Evolutionary conservation across 2,329 filamentous ascomycete genomes (phyloP).

Genomic region (Lojkania enalia): DNA sequence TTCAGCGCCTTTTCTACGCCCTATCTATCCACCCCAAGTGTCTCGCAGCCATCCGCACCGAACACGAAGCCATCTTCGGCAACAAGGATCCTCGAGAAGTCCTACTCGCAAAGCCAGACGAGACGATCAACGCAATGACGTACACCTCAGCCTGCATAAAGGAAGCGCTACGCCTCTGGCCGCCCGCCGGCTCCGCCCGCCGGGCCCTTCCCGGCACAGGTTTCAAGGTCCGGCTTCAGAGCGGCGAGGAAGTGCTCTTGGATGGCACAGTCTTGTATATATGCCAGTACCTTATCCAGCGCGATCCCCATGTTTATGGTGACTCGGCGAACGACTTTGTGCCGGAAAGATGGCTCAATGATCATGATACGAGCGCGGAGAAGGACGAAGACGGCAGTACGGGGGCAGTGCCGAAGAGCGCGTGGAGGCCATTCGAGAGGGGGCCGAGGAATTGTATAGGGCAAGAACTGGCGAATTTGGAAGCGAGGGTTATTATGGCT

Average conservation of each 20-base stretch:
- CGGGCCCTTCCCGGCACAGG: conserved; percentile 33
- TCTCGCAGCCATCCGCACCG: conserved; percentile 45
- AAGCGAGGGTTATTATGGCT: conserved; percentile 57
- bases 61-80: conserved; percentile 60
- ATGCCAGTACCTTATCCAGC: conserved; percentile 46
- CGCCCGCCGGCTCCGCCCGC: conserved; percentile 53
- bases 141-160: conserved; percentile 60
- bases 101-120: conserved; percentile 49
- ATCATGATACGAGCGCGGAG: conserved; percentile 26
- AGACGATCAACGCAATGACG: conserved; percentile 54
- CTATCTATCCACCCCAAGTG: conserved; percentile 36
- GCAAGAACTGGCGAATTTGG: conserved; percentile 59
- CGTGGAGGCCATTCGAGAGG: conserved; percentile 60
- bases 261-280: conserved; percentile 52
- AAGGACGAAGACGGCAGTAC: conserved; percentile 17
- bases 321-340: conserved; percentile 35
- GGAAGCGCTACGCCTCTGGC: conserved; percentile 58
- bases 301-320: conserved; percentile 38
- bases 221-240: conserved; percentile 49
- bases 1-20: conserved; percentile 38
- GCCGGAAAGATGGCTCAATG: conserved; percentile 46
- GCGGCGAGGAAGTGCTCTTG: conserved; percentile 48
- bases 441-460: conserved; percentile 62
- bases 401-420: conserved; percentile 42
- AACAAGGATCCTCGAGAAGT: conserved; percentile 44